Base-by-base conservation (phyloP, 148 eudicot species). In the Polygonum aviculare region DNA sequence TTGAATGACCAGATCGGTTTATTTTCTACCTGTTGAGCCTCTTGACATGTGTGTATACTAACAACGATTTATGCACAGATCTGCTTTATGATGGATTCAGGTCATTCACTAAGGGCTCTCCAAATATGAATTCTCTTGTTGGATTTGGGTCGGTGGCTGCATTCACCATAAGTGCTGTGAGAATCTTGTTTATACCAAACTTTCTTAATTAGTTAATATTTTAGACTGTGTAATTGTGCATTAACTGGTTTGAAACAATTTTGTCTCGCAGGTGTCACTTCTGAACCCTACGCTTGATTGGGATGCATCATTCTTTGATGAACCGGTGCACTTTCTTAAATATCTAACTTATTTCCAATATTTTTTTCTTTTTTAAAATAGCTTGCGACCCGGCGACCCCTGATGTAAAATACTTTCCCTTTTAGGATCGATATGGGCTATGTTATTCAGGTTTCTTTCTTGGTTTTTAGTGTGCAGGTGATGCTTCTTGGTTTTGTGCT, bases 401-500 rank as follows among this genome's bases (percentile, higher is more conserved):
- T n/a, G n/a, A 18, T 18, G 3, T 52, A 15, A 51, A 3, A 51
- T 51, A 51, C 16, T 0, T 12, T 16, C 18, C 7, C 19, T 16
- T 52, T 16, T 10, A 16, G 16, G 6, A 15, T 16, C 5, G 18
- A 52, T 52, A 16, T 52, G n/a, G 59, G 59, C 26, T 26, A n/a
- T 54, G 60, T 54, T 54, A 54, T 54, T 54, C 60, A 54, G n/a
- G 60, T n/a, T 76, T 77, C 82, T 83, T 77, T 81, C 80, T 48
- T 79, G 79, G 81, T 80, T 84, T 83, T 81, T 89, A 94, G 97
- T 75, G 82, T 85, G 90, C 98, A 94, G 98, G 97, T 94, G 78
- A 94, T 94, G 98, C 98, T 93, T 87, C 97, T 93, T 80, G 97
- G 97, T 67, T 93, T 93, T 75, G 94, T 93, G 77, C 91, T 93